Evolutionary conservation across 2,329 filamentous ascomycete species (phyloP).

Genomic region (Fonsecaea nubica): DNA sequence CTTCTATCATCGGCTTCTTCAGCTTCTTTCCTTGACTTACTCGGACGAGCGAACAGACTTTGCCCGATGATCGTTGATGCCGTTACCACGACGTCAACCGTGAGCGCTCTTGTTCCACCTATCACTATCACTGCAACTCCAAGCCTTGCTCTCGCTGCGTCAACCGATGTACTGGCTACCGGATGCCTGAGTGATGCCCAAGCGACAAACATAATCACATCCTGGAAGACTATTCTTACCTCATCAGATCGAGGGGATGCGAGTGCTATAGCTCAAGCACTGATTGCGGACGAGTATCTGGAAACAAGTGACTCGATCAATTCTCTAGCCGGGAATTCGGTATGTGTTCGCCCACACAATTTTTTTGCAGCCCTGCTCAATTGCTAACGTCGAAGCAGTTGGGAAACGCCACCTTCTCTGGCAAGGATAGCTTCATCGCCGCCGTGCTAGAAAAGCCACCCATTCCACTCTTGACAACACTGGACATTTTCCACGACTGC

Average conservation of each 20-base stretch:
- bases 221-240: slow-evolving; percentile 30
- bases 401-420: slow-evolving; percentile 25
- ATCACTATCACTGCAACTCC: slow-evolving; percentile 4
- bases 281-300: slow-evolving; percentile 29
- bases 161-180: neutral
- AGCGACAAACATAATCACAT: slow-evolving; percentile 23
- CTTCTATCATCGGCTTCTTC: slow-evolving; percentile 10
- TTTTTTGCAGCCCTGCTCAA: neutral
- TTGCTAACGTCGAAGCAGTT: slow-evolving; percentile 6
- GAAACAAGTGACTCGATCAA: slow-evolving; percentile 33
- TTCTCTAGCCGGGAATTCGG: slow-evolving; percentile 26
- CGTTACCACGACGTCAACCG: slow-evolving; percentile 8
- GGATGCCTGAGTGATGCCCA: slow-evolving; percentile 22
- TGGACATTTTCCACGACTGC: slow-evolving; percentile 32
- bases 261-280: slow-evolving; percentile 13
- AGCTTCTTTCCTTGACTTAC: slow-evolving; percentile 11
- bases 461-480: slow-evolving; percentile 30
- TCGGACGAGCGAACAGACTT: slow-evolving; percentile 8
- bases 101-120: slow-evolving; percentile 4
- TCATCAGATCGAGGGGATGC: slow-evolving; percentile 25
- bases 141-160: neutral
- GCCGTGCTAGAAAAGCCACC: slow-evolving; percentile 17
- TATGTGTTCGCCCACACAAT: slow-evolving; percentile 9
- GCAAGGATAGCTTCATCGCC: slow-evolving; percentile 24
- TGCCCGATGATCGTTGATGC: slow-evolving; percentile 12